Evolutionary conservation across 495 filamentous ascomycete species (phyloP).

Genomic region (Tuber indicum): DNA sequence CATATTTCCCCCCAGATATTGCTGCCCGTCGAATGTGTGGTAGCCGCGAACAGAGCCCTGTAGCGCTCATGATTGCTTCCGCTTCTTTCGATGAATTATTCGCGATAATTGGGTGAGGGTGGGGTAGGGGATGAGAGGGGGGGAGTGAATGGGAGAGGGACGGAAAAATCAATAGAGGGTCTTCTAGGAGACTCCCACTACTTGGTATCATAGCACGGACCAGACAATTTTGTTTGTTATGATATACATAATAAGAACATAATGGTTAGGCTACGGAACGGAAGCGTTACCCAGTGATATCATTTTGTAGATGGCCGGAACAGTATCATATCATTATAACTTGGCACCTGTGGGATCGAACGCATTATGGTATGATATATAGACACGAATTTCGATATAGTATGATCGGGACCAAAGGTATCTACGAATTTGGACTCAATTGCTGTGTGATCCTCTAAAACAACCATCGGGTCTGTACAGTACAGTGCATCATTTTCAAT

Average conservation of each 20-base stretch:
- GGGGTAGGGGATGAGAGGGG: not conserved
- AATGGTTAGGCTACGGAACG: no score
- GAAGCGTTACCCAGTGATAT: no score
- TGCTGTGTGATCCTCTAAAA: not conserved
- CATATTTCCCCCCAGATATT: not conserved
- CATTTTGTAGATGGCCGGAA: not conserved
- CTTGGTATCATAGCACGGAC: not conserved
- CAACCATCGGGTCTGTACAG: not conserved
- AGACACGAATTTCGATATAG: not conserved
- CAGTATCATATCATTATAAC: not conserved
- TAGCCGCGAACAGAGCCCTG: not conserved
- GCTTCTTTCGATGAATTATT: no score
- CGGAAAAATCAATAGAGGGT: no score
- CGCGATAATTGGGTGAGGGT: not conserved
- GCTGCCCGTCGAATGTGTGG: not conserved
- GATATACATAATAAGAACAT: no score
- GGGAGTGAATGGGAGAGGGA: no score
- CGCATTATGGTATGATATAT: not conserved
- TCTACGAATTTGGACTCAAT: not conserved
- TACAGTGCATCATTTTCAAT: not conserved
- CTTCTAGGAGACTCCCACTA: no score
- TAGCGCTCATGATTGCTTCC: not conserved
- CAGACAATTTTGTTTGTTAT: no score
- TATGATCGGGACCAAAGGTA: not conserved
- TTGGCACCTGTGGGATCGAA: no score